These are phyloP conservation scores for Sphaceloma murrayae DNA, from an alignment of 2,329 filamentous ascomycete species.

Conservation along the genomic window DNA sequence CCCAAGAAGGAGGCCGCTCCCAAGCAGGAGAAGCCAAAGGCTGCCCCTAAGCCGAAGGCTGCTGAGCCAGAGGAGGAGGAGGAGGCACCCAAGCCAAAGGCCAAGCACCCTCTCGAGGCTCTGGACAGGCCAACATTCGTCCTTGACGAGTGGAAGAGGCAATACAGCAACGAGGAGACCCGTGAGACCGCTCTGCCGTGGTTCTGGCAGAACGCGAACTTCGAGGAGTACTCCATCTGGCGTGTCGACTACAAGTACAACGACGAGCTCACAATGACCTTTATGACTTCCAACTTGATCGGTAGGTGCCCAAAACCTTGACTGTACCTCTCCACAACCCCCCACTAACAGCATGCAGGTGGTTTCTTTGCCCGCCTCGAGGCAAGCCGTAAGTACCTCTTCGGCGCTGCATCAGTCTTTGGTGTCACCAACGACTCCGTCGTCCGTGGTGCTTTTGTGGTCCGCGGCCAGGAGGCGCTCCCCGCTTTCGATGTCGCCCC, in stretches of 20 bases:
- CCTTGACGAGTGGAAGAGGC: conserved; percentile 96
- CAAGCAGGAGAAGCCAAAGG: conserved; percentile 53
- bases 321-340: not conserved
- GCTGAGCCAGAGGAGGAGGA: conserved; percentile 53
- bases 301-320: conserved; percentile 37
- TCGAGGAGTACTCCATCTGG: conserved; percentile 95
- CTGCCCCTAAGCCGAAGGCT: conserved; percentile 44
- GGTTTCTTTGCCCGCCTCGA: conserved; percentile 98
- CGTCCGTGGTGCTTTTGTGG: conserved; percentile 86
- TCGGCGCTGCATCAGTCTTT: conserved; percentile 83
- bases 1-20: conserved; percentile 57
- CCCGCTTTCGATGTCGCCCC: conserved; percentile 95
- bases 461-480: conserved; percentile 78
- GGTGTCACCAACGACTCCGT: conserved; percentile 80
- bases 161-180: conserved; percentile 94
- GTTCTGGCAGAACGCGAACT: conserved; percentile 96
- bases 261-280: conserved; percentile 89
- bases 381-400: conserved; percentile 95
- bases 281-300: conserved; percentile 99
- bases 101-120: conserved; percentile 90
- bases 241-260: conserved; percentile 97
- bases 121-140: conserved; percentile 71
- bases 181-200: conserved; percentile 74
- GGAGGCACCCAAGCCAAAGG: conserved; percentile 61
- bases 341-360: conserved; percentile 35